Evolutionary conservation across 371 early-diverging fungal species (phyloP).

Genomic region (Caulochytrium protostelioides): DNA sequence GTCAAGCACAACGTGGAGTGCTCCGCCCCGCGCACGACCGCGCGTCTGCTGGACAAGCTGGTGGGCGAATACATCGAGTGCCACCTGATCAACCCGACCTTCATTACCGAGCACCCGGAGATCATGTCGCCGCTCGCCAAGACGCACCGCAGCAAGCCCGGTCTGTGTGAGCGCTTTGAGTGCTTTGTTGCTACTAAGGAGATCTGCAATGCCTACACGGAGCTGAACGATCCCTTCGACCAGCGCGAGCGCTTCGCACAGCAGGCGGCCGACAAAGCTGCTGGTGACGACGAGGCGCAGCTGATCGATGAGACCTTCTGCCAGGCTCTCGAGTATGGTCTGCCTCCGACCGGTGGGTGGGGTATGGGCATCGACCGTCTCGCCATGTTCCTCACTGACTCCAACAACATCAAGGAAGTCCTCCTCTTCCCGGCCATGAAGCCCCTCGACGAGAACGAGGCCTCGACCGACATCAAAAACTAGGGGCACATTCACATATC

Average conservation of each 20-base stretch:
- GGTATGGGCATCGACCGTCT: slow-evolving; percentile 93
- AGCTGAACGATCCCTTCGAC: slow-evolving; percentile 94
- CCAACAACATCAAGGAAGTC: slow-evolving; percentile 96
- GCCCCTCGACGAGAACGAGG: slow-evolving; percentile 16
- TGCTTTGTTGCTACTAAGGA: slow-evolving; percentile 98
- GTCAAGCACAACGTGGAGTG: slow-evolving; percentile 80
- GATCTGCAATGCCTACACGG: slow-evolving; percentile 97
- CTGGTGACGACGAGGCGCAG: slow-evolving; percentile 99
- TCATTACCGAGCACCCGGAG: slow-evolving; percentile 93
- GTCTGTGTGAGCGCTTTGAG: slow-evolving; percentile 98
- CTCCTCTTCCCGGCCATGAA: slow-evolving; percentile 89
- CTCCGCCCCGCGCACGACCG: slow-evolving; percentile 80
- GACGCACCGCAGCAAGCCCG: slow-evolving; percentile 73
- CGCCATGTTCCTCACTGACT: slow-evolving; percentile 97
- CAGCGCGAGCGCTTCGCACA: slow-evolving; percentile 91
- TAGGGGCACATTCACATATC: too few relatives aligned
- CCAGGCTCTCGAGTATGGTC: slow-evolving; percentile 91
- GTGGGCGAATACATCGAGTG: slow-evolving; percentile 95
- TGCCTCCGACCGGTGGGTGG: slow-evolving; percentile 82
- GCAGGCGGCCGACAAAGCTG: slow-evolving; percentile 91
- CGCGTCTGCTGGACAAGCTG: slow-evolving; percentile 94
- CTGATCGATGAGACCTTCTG: slow-evolving; percentile 96
- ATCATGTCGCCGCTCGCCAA: slow-evolving; percentile 99
- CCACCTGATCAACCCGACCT: slow-evolving; percentile 88
- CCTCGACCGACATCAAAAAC: too few relatives aligned